Evolutionary conservation across 495 filamentous ascomycete species (phyloP), one percentile per base, ranked within the genome.

Genomic region (Neurospora terricola): DNA sequence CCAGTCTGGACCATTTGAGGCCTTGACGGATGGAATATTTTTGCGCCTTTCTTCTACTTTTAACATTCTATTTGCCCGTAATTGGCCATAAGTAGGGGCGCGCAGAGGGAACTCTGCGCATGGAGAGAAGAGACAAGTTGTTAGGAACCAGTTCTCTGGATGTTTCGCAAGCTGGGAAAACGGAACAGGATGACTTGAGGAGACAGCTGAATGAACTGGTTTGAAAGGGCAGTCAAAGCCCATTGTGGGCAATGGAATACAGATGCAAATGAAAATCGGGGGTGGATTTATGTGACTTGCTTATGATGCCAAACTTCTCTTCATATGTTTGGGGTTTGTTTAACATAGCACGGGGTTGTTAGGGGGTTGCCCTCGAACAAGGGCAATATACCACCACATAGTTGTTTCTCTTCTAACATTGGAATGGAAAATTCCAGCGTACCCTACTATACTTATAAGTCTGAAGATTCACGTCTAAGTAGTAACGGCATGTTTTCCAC

Each of bases 1-100:
- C 94, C 96, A 18, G 93, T 98, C n/a, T 99, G 92, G 89, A 83
- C 87, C 37, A 77, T 91, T 21, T 85, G 83, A 71, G 54, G 27
- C 54, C 27, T 34, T 66, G 54, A 36, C 54, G 54, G 7, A 12
- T 27, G 5, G 42, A 10, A n/a, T 8, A 45, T 45, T 21, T 45
- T 9, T 0, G 9, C 42, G 9, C 18, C 27, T 54, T 27, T 27
- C 54, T 66, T 34, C 3, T 34, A 23, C 14, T 8, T 30, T 34
- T 18, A 66, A 34, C 27, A 18, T 66, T 66, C 27, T 66, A 18
- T 66, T 14, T 36, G 14, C 54, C 5, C 30, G 23, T 66, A 36
- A 36, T 66, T 66, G 27, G 14, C 54, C 54, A 34, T 34, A 27
- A 30, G 27, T 66, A 66, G 54, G 54, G 54, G 14, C 54, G 3